These are phyloP conservation scores for Hymenoscyphus albidus DNA, from an alignment of 2,329 filamentous ascomycete species.

Conservation along the genomic window DNA sequence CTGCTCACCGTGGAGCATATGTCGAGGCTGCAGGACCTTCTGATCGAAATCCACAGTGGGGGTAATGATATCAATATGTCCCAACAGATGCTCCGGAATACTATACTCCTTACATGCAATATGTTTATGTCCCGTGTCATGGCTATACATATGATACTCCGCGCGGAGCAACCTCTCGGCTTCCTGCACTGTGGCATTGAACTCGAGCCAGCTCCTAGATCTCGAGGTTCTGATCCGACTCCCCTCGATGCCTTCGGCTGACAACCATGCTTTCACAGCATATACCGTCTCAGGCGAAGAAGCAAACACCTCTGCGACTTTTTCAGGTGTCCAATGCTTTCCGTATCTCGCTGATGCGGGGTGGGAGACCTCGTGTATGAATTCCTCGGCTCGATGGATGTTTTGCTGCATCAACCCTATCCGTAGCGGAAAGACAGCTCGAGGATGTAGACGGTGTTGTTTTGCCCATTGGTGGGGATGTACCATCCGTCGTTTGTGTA, in stretches of 20 bases:
- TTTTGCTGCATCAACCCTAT: slow-evolving; percentile 46
- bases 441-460: slow-evolving; percentile 23
- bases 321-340: slow-evolving; percentile 43
- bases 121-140: slow-evolving; percentile 44
- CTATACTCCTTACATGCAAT: slow-evolving; percentile 35
- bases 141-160: slow-evolving; percentile 49
- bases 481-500: slow-evolving; percentile 28
- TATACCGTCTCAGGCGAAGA: slow-evolving; percentile 43
- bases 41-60: slow-evolving; percentile 35
- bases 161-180: slow-evolving; percentile 52
- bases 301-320: slow-evolving; percentile 44
- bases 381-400: slow-evolving; percentile 43
- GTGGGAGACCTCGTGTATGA: slow-evolving; percentile 43
- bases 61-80: slow-evolving; percentile 34
- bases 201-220: slow-evolving; percentile 28
- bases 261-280: slow-evolving; percentile 52
- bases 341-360: slow-evolving; percentile 44
- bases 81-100: slow-evolving; percentile 29
- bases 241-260: slow-evolving; percentile 46
- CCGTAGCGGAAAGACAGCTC: slow-evolving; percentile 25
- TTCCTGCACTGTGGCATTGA: slow-evolving; percentile 36
- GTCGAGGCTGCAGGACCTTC: slow-evolving; percentile 17
- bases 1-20: slow-evolving; percentile 38
- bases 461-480: slow-evolving; percentile 24
- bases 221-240: slow-evolving; percentile 46